These are phyloP conservation scores for Cyclotella distinguenda DNA, from an alignment of 108 stramenopile genomes.

Conservation along the genomic window DNA sequence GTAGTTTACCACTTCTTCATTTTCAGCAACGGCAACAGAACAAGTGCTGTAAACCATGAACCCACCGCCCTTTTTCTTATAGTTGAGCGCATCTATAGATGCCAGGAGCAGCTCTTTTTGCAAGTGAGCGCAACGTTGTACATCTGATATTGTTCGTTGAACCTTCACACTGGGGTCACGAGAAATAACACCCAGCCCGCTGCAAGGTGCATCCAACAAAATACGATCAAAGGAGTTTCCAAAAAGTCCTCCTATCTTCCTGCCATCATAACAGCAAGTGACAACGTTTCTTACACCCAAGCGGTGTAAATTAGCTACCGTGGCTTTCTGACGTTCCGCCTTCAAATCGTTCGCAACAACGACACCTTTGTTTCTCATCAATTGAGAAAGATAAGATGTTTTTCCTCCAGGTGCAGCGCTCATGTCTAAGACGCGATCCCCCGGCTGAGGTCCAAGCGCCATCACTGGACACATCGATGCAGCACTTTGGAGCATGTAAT, in stretches of 20 bases:
- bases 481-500: constrained; percentile 99
- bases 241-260: constrained; percentile 83
- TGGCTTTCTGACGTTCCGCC: constrained; percentile 93
- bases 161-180: constrained; percentile 97
- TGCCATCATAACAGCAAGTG: constrained; percentile 93
- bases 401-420: constrained; percentile 98
- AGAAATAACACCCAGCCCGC: constrained; percentile 96
- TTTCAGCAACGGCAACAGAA: constrained; percentile 94
- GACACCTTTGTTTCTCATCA: constrained; percentile 96
- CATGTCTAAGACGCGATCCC: constrained; percentile 96
- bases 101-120: constrained; percentile 97
- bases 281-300: constrained; percentile 95
- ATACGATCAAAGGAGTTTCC: constrained; percentile 92
- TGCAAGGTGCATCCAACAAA: constrained; percentile 98
- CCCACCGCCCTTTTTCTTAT: constrained; percentile 91
- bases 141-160: constrained; percentile 91
- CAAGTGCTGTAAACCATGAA: constrained; percentile 98
- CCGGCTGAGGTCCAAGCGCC: constrained; percentile 92
- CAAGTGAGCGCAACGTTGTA: constrained; percentile 87
- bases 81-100: constrained; percentile 96
- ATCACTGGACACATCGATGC: constrained; percentile 97
- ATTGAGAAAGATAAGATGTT: constrained; percentile 94
- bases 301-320: constrained; percentile 97
- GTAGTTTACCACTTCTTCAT: constrained; percentile 99
- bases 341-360: constrained; percentile 97